A percentile compares a stretch with the other conserved stretches of the same genome.
Evolutionary conservation across 2,329 filamentous ascomycete species (phyloP).

Genomic region (Mycocentrospora acerina): DNA sequence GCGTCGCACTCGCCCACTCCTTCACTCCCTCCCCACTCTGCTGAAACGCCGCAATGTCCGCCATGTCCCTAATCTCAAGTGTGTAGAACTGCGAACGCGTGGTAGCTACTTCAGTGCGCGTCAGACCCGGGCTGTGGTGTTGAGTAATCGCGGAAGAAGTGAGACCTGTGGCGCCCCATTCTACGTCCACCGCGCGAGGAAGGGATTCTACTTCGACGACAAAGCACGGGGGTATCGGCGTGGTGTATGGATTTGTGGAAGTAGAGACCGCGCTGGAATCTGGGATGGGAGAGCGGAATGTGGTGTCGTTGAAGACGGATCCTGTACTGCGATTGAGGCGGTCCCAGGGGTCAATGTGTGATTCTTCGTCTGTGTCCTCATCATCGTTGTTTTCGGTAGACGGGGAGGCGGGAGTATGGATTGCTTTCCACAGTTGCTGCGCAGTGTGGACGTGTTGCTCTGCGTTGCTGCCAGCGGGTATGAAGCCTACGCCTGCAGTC

Average conservation of each 20-base stretch:
- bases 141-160: background rate
- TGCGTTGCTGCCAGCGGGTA: conserved; percentile 9
- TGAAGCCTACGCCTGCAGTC: conserved; percentile 66
- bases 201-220: conserved; percentile 74
- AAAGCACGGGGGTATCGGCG: conserved; percentile 64
- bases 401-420: conserved; percentile 14
- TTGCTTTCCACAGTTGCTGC: conserved; percentile 48
- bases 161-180: conserved; percentile 78
- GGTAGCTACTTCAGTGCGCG: background rate
- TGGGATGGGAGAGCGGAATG: conserved; percentile 47
- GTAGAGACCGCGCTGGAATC: conserved; percentile 8
- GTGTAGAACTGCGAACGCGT: conserved; percentile 13
- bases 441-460: conserved; percentile 38
- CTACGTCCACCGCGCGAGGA: conserved; percentile 71
- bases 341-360: conserved; percentile 66
- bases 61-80: conserved; percentile 10
- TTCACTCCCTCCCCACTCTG: conserved; percentile 3
- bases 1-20: conserved; percentile 19
- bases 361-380: conserved; percentile 36
- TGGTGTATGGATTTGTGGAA: background rate
- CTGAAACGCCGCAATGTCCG: conserved; percentile 4
- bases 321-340: conserved; percentile 61
- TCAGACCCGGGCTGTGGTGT: background rate
- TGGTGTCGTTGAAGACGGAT: conserved; percentile 21
- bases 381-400: conserved; percentile 34